Evolutionary conservation across 2,329 filamentous ascomycete genomes (phyloP), one percentile per base, ranked within the genome.

Genomic region (Aspergillus latus): DNA sequence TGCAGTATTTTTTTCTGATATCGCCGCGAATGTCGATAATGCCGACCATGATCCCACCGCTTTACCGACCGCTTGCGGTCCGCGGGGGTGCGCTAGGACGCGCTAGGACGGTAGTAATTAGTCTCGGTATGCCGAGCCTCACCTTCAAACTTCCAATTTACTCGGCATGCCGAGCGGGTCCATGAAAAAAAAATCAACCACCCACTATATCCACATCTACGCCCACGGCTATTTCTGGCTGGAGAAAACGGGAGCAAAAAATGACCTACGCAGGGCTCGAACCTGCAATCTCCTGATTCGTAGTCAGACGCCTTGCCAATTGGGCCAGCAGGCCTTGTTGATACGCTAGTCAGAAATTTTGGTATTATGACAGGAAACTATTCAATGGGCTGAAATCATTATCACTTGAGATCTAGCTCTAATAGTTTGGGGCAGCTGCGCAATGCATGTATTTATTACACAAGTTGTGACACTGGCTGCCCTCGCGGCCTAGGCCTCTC

Each of bases 211-310:
- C 34, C 34, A 37, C 34, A 11, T 13, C 5, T 13, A 37, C 34
- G 34, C 4, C 34, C 34, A 36, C 34, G n/a, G 34, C 39, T 26
- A 21, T 43, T 43, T 43, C 40, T 9, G 11, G 40, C 6, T 8
- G 15, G 7, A 43, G 16, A 43, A 43, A 43, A 43, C 6, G 15
- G 26, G 26, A 10, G 21, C 7, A 29, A 44, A 68, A 66, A 66
- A 57, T 72, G 70, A 72, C 68, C 69, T 66, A 72, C 70, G 69
- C 68, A 71, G 70, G 70, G 63, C 49, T 78, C 74, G 74, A 77
- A 78, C 76, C 75, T 76, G 71, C 74, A 78, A 77, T 77, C 76
- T 78, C 74, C 77, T 77, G 76, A 78, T 78, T 75, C 76, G 76
- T 77, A 78, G 76, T 78, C 76, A 78, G 77, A 74, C 76, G 75